A percentile compares a stretch with the other conserved stretches of the same genome.
These are phyloP conservation scores for Rhodocollybia butyracea DNA, from an alignment of 768 basidiomycete genomes.

Conservation along the genomic window DNA sequence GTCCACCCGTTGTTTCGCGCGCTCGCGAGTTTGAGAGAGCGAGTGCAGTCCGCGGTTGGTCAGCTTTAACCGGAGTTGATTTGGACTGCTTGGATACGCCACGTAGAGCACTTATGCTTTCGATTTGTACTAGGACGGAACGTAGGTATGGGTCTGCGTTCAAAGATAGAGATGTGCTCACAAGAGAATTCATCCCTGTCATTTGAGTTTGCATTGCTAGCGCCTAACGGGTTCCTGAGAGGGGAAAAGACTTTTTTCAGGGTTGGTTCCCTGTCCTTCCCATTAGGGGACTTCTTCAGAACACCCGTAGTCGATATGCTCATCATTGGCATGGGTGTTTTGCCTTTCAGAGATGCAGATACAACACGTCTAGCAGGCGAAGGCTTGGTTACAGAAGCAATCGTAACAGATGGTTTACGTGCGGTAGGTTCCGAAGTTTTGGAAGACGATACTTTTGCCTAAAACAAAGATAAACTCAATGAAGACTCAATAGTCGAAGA, in stretches of 20 bases:
- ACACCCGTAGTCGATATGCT: not conserved
- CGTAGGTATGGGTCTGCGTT: not conserved
- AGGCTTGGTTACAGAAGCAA: slow-evolving; percentile 4
- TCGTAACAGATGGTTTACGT: slow-evolving; percentile 6
- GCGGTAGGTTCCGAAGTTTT: slow-evolving; percentile 6
- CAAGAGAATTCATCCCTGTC: slow-evolving; percentile 23
- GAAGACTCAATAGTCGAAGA: not conserved
- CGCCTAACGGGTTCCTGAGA: slow-evolving; percentile 35
- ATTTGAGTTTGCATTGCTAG: slow-evolving; percentile 15
- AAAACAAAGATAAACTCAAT: not conserved
- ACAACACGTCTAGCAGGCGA: not conserved
- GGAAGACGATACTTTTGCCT: slow-evolving; percentile 14
- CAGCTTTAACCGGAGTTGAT: not conserved
- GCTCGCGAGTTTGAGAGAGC: slow-evolving; percentile 10
- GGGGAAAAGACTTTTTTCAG: slow-evolving; percentile 36
- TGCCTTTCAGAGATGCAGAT: not conserved
- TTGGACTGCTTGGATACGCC: not conserved
- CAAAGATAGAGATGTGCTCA: slow-evolving; percentile 12
- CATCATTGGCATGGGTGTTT: not conserved
- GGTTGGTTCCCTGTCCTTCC: slow-evolving; percentile 7
- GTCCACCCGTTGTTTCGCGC: not conserved
- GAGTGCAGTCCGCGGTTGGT: not conserved
- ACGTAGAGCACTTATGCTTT: slow-evolving; percentile 12
- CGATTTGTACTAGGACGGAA: slow-evolving; percentile 19
- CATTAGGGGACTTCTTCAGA: not conserved